Base-by-base conservation (phyloP, 345 rosid species). In the Triadica sebifera region DNA sequence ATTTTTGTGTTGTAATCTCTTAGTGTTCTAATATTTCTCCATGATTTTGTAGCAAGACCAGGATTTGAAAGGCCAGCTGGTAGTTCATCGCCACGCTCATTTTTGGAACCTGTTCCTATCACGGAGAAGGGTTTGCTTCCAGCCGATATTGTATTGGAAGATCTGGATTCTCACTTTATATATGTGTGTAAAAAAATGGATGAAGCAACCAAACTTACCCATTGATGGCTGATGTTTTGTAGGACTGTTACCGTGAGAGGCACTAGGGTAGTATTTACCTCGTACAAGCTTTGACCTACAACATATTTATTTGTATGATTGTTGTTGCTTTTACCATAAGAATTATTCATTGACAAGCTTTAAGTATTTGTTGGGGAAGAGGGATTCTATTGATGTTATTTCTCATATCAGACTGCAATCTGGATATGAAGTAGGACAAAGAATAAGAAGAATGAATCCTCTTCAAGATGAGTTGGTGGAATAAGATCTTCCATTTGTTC, bases 151-250 rank as follows among this genome's bases (percentile, higher is more conserved):
- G 91, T 83, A 47, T 75, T 93, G 73, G 94, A 93, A 72, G 98
- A 95, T 85, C 98, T 96, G 50, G 97, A 95, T 72, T 89, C 96
- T 56, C 97, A 95, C 85, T 95, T 86, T 72, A 93, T 95, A 61
- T 91, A 95, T 61, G 78, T 91, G 51, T 95, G 99, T 81, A 84
- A 74, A 56, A 93, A 93, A 83, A 76, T 19, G 79, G 84, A 78
- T 12, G 90, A 86, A 39, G 71, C 53, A 49, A 20, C 75, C 29
- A 85, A 70, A 65, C 74, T 70, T 68, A 85, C 75, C 85, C 88
- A 57, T 75, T 87, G 83, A 79, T 71, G 75, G 78, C 70, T 20
- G 79, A 84, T 69, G 80, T 76, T 74, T 75, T 82, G 41, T 79
- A 80, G 73, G 67, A 65, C 38, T 0, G 7, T 59, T 41, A 17